Evolutionary conservation across 768 basidiomycete genomes (phyloP), one percentile per base, ranked within the genome.

Genomic region (Lactarius sanguifluus): DNA sequence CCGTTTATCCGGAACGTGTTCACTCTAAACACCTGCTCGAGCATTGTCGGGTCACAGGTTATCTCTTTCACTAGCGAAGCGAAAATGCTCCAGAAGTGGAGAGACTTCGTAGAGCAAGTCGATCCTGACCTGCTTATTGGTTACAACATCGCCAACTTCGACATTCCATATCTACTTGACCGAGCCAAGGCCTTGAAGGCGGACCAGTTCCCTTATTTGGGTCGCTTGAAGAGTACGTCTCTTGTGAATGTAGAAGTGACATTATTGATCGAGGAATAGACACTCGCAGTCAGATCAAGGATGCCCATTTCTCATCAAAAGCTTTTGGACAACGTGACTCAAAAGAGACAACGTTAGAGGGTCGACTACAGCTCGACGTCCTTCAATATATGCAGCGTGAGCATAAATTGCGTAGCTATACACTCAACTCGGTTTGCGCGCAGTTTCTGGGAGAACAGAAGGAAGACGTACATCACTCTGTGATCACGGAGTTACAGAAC

Each of bases 351-450:
- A 78, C 82, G 13, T 83, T 98, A 32, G 93, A 96, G 69, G 97
- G 97, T 32, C 88, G 97, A 30, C 80, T 99, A 12, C 97, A 98
- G 76, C 86, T 99, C 59, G 97, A 99, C 81, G 79, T 99, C 18
- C 83, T 99, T 41, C 95, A 98, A 71, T 95, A 93, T 75, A 98
- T 99, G 95, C 96, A 98, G 73, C 86, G 97, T 70, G 97, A 99
- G 76, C 91, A 98, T 80, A 99, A 98, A 74, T 80, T 99, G 6
- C 89, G 97, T 10, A 95, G 92, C 72, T 99, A 99, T 76, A 94
- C 96, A 3, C 88, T 99, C 71, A 99, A 99, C 76, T 91, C 97
- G 5, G 97, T 99, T 63, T 99, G 97, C 73, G 91, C 97, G 1
- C 92, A 96, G 72, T 99, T 99, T 76, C 81, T 99, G 4, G 96